Evolutionary conservation across 495 filamentous ascomycete species (phyloP).

Genomic region (Corynascus novoguineensis): DNA sequence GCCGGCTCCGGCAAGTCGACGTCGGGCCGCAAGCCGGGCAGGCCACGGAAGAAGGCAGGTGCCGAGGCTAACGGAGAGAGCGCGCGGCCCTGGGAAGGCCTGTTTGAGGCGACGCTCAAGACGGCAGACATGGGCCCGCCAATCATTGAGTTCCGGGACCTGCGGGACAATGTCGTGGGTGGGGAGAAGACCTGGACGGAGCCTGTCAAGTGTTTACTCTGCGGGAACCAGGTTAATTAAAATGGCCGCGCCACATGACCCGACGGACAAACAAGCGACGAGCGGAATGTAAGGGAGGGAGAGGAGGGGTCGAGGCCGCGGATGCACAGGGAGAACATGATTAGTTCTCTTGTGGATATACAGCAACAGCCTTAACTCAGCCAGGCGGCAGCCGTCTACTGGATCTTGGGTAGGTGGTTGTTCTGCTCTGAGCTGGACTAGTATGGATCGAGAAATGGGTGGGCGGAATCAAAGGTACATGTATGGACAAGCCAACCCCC

Average conservation of each 20-base stretch:
- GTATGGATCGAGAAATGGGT: background rate
- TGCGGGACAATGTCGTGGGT: slow-evolving; percentile 36
- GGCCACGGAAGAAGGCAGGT: slow-evolving; percentile 24
- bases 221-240: slow-evolving; percentile 36
- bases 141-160: slow-evolving; percentile 39
- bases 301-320: background rate
- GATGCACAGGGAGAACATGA: no score
- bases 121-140: slow-evolving; percentile 30
- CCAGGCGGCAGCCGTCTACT: no score
- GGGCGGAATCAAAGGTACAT: background rate
- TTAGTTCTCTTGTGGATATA: no score
- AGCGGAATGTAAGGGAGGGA: background rate
- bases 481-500: background rate
- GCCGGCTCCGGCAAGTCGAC: slow-evolving; percentile 12
- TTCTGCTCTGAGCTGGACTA: no score
- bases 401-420: no score
- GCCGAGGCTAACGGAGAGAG: slow-evolving; percentile 22
- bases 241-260: slow-evolving; percentile 11
- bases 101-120: slow-evolving; percentile 38
- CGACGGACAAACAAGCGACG: background rate
- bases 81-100: slow-evolving; percentile 38
- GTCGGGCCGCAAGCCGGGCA: slow-evolving; percentile 19
- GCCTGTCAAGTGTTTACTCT: slow-evolving; percentile 40
- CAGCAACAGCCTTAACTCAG: no score
- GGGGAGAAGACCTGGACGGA: slow-evolving; percentile 46